Base-by-base conservation (phyloP, 768 basidiomycete genomes). In the Lepiota venenata region DNA sequence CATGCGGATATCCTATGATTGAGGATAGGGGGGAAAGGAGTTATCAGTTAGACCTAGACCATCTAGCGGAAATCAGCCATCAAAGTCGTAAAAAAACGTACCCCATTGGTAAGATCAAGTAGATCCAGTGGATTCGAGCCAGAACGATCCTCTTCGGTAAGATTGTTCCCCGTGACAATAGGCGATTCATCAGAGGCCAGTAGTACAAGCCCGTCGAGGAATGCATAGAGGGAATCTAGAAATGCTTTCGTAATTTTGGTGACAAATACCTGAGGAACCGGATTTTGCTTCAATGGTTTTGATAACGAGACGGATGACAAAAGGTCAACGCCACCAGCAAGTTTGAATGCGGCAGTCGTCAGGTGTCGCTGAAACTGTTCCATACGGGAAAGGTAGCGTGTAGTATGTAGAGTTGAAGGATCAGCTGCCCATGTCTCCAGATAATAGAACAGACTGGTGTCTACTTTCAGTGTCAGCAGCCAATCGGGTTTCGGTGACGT, bases 371-470 rank as follows among this genome's bases (percentile, higher is more conserved):
- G 92, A 71, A 92, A 94, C 1, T 81, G 69, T 57, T 91, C 88
- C 51, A 97, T 79, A 57, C 87, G 78, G n/a, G 77, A 71, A 37
- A 95, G 79, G 61, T 90, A 93, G 49, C 81, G 75, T 0, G 93
- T 93, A 1, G 84, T 81, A 46, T 82, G 82, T 2, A 82, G 75
- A 51, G 86, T 83, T 2, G 73, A 71, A 2, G 83, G 72, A 56
- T 82, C 86, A 0, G 82, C 74, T 2, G 77, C 70, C 93, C 95
- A 98, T n/a, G 81, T 82, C 63, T 99, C 97, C 22, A 98, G 78
- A 52, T 83, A 74, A 68, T 92, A 87, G 63, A 98, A 87, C 18
- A 86, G 66, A 56, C 83, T 82, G 1, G 95, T 84, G 66, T 99
- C 96, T 97, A 61, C 20, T 41, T 29, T 21, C 25, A 25, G 15